Conservation (phyloP, 1,139 yeast species). For the Blastobotrys ciferrii region DNA sequence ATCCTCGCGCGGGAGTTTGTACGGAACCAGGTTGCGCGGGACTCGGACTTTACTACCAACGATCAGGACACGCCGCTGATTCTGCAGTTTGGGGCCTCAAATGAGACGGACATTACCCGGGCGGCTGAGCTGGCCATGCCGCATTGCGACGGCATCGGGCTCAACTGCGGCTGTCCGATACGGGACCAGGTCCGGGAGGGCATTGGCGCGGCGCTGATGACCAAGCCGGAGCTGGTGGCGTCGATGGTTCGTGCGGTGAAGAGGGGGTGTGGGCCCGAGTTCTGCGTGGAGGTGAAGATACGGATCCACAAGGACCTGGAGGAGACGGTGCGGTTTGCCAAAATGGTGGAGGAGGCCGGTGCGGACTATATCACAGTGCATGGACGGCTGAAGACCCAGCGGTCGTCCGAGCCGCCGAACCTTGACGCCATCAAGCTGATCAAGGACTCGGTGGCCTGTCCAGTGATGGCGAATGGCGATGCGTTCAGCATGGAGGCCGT, state of each 20-base stretch:
- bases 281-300: constrained; percentile 86
- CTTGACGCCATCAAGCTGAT: constrained; percentile 74
- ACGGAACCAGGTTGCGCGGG: constrained; percentile 74
- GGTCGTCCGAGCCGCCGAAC: constrained; percentile 81
- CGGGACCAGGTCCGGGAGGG: constrained; percentile 94
- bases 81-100: constrained; percentile 90
- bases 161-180: constrained; percentile 97
- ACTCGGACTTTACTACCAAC: constrained; percentile 83
- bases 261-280: constrained; percentile 59
- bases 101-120: constrained; percentile 75
- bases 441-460: constrained; percentile 54
- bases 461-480: constrained; percentile 95
- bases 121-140: constrained; percentile 90
- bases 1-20: constrained; percentile 93
- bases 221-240: constrained; percentile 75
- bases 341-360: constrained; percentile 76
- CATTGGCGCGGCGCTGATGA: constrained; percentile 93
- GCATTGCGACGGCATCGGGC: constrained; percentile 87
- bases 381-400: constrained; percentile 81
- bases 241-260: constrained; percentile 84
- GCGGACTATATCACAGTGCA: constrained; percentile 94
- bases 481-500: constrained; percentile 71
- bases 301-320: constrained; percentile 75
- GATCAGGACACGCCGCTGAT: constrained; percentile 64
- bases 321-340: constrained; percentile 72